Evolutionary conservation across 768 basidiomycete species (phyloP).

Genomic region (Leucocoprinus birnbaumii): DNA sequence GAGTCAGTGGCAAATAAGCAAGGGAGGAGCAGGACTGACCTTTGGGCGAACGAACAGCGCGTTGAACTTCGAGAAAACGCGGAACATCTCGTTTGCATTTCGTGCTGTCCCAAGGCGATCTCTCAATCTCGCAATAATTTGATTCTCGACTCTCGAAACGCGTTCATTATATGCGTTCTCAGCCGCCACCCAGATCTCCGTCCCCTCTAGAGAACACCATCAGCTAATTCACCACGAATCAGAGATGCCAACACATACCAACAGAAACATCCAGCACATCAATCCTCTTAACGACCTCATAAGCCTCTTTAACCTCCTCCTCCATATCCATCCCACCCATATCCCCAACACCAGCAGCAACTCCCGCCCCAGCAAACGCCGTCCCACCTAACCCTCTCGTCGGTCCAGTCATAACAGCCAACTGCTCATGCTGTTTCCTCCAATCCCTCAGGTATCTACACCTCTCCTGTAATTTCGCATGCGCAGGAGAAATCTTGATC

Average conservation of each 20-base stretch:
- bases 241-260: conserved; percentile 39
- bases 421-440: conserved; percentile 96
- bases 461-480: conserved; percentile 88
- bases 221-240: neutral
- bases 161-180: conserved; percentile 98
- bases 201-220: conserved; percentile 63
- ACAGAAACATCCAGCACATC: conserved; percentile 93
- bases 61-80: conserved; percentile 98
- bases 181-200: conserved; percentile 96
- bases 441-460: conserved; percentile 85
- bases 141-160: conserved; percentile 96
- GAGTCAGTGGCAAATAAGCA: neutral
- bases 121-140: conserved; percentile 91
- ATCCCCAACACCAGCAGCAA: conserved; percentile 70
- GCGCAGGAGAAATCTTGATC: conserved; percentile 90
- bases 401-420: conserved; percentile 95
- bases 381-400: conserved; percentile 79
- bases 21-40: conserved; percentile 3
- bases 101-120: conserved; percentile 92
- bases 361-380: conserved; percentile 95
- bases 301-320: conserved; percentile 94
- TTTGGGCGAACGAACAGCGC: conserved; percentile 44
- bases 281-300: conserved; percentile 95
- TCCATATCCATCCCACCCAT: conserved; percentile 73
- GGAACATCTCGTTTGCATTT: conserved; percentile 99